Base-by-base conservation (phyloP, 176 grass and related monocot species). In the Carex littledalei region DNA sequence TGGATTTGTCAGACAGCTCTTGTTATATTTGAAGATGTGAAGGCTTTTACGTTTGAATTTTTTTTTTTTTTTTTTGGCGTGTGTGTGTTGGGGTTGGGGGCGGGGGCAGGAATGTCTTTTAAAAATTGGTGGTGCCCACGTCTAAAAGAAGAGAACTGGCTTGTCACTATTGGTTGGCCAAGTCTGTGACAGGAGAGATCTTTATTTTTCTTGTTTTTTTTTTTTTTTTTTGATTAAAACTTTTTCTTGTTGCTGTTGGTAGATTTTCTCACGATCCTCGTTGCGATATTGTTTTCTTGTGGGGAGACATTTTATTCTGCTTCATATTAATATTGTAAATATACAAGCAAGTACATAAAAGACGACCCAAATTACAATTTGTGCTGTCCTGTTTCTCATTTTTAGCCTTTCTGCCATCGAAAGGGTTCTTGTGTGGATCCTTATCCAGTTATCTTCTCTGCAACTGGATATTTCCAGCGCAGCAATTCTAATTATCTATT, bases 11-110 rank as follows among this genome's bases (percentile, higher is more conserved):
- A 50, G 59, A 11, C 59, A 64, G 62, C 37, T 83, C 49, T 52
- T 35, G 81, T 47, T 65, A 83, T 67, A 52, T 67, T 31, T 49
- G 63, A 83, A 68, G 79, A 81, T 22, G 57, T 67, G 63, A 67
- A 68, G 11, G 11, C 26, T 53, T 74, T 75, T 13, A 50, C 18
- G 3, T 29, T 82, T 35, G 9, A 18, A 9, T 62, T 61, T 60
- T 21, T 18, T 58, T 61, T 39, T 61, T 8, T n/a, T 17, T 18
- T 58, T 61, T 66, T 49, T 7, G 57, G 17, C 5, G 16, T 8
- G 5, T n/a, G 15, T 57, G 43, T 8, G 43, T 45, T 6, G 7
- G 5, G 37, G 50, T 1, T 32, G 21, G 50, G 10, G 50, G 15
- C 14, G 3, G 78, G 39, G 50, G 5, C 58, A 14, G 10, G 11